A percentile compares a stretch with the other conserved stretches of the same genome.
Conservation (phyloP, 2,329 filamentous ascomycete species). For the Cadophora malorum region DNA sequence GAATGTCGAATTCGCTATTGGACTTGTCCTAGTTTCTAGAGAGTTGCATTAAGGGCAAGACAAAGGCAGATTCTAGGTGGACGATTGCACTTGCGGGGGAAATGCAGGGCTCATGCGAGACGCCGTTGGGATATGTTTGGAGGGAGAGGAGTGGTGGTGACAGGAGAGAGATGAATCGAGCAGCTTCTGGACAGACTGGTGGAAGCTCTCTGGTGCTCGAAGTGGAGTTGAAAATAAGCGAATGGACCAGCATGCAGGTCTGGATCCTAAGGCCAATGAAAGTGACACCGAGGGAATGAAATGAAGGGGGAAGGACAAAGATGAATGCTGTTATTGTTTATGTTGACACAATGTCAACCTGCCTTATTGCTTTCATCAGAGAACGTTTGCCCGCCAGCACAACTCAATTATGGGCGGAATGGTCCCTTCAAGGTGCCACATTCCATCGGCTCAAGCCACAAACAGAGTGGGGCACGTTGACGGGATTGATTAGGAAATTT, state of each 20-base stretch:
- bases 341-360: not conserved
- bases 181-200: slow-evolving; percentile 9
- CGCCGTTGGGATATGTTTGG: slow-evolving; percentile 24
- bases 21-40: slow-evolving; percentile 34
- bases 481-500: not conserved
- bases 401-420: not conserved
- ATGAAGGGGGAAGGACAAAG: not conserved
- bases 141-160: slow-evolving; percentile 10
- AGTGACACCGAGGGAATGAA: not conserved
- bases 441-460: slow-evolving; percentile 17
- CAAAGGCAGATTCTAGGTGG: slow-evolving; percentile 22
- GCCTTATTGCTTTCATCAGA: not conserved
- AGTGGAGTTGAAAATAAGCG: slow-evolving; percentile 18
- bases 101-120: slow-evolving; percentile 34
- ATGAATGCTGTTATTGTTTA: not conserved
- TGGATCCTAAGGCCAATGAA: slow-evolving; percentile 9
- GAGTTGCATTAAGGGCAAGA: slow-evolving; percentile 41
- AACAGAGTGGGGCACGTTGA: slow-evolving; percentile 4
- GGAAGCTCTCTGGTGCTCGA: slow-evolving; percentile 16
- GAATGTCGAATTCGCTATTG: slow-evolving; percentile 34
- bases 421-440: not conserved
- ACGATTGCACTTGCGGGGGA: slow-evolving; percentile 20
- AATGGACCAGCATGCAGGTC: not conserved
- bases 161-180: slow-evolving; percentile 1
- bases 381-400: slow-evolving; percentile 1